Evolutionary conservation across 225 moss, liverwort and hornwort genomes (phyloP), one percentile per base, ranked within the genome.

Genomic region (Antitrichia curtipendula): DNA sequence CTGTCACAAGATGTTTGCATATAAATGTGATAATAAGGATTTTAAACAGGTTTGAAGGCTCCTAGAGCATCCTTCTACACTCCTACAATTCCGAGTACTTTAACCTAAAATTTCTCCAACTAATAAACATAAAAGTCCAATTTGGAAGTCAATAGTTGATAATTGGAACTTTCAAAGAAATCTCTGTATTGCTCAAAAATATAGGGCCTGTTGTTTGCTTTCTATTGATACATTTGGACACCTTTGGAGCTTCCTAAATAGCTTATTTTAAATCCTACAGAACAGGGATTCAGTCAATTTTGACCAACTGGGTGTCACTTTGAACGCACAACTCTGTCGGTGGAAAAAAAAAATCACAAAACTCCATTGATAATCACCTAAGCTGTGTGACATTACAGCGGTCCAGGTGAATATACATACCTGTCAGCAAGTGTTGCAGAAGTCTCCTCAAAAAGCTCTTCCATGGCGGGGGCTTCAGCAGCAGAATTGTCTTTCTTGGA

Each of bases 401-500:
- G 56, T 34, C 24, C 21, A 57, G 54, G 66, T 25, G 66, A 31
- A 61, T 36, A 29, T 6, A 40, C 29, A 45, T 40, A 94, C 92
- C 94, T 94, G 75, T 96, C 95, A 40, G 90, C 87, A 54, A 97
- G 92, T 65, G 87, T 89, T 89, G 97, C 97, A 59, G 96, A 97
- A 40, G 91, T 93, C 84, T 96, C 95, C 91, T 97, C 97, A 75
- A 96, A 97, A 66, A 96, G 86, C 91, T 94, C 96, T 91, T 96
- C 94, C 89, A 97, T 88, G 68, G 91, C 78, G 43, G 90, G 87
- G 52, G 63, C 87, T 83, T 75, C 85, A 45, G 87, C n/a, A 31
- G 36, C 64, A 41, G 77, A n/a, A n/a, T n/a, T 64, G 41, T 49
- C 75, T 66, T 88, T 84, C 65, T 81, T 90, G 87, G 40, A 89